Evolutionary conservation across 2,329 filamentous ascomycete species (phyloP).

Genomic region (Talaromyces sp.): DNA sequence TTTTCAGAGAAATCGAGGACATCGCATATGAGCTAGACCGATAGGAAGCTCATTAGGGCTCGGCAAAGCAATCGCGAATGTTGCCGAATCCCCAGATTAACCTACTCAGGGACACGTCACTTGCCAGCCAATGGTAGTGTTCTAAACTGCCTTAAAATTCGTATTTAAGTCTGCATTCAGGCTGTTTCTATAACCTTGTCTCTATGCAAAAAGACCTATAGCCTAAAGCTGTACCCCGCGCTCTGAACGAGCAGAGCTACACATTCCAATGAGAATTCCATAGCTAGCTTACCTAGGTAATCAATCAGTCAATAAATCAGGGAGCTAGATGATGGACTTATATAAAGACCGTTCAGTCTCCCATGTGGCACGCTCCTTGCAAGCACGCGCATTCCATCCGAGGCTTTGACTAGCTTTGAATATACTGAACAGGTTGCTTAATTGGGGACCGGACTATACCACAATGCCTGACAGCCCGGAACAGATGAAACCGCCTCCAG

Average conservation of each 20-base stretch:
- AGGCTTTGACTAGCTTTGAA: not conserved
- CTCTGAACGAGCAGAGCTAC: not conserved
- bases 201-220: not conserved
- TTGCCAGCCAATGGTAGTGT: not conserved
- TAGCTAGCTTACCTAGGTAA: no score
- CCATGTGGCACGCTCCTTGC: not conserved
- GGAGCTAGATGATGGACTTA: not conserved
- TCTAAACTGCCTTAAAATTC: not conserved
- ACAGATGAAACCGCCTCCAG: constrained; percentile 24
- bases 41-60: not conserved
- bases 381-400: not conserved
- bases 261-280: not conserved
- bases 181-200: not conserved
- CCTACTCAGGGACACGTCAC: not conserved
- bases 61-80: not conserved
- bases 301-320: not conserved
- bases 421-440: not conserved
- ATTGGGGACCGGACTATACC: not conserved
- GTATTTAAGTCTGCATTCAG: not conserved
- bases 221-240: constrained; percentile 5
- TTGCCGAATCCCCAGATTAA: not conserved
- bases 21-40: not conserved
- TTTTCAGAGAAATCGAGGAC: not conserved
- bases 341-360: not conserved
- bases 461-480: constrained; percentile 4